A percentile compares a stretch with the other conserved stretches of the same genome.
These are phyloP conservation scores for Nicotiana otophora DNA, from an alignment of 257 asterid genomes.

Conservation along the genomic window DNA sequence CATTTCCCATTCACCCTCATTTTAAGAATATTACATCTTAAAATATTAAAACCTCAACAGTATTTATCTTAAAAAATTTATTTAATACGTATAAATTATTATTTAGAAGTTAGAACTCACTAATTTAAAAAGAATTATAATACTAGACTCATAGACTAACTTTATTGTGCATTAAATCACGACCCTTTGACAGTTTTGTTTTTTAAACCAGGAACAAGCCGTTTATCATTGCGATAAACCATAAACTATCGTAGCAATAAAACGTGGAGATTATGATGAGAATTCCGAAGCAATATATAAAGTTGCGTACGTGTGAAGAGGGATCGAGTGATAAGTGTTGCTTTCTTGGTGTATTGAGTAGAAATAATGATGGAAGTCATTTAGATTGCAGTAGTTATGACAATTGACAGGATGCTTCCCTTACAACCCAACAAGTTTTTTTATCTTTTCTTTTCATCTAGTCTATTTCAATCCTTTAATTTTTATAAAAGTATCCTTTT, in stretches of 20 bases:
- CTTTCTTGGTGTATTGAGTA: not conserved
- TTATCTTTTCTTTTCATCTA: not conserved
- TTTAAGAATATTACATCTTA: no score
- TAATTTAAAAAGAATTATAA: no score
- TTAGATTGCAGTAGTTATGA: not conserved
- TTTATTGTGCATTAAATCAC: no score
- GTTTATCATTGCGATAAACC: not conserved
- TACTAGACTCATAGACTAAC: fast-evolving
- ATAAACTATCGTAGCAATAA: not conserved
- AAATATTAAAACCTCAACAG: no score
- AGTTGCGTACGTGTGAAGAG: conserved; percentile 13
- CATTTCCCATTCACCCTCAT: no score
- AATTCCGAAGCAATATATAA: not conserved
- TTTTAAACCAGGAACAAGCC: not conserved
- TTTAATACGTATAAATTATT: no score
- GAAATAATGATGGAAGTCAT: not conserved
- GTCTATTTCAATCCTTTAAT: not conserved
- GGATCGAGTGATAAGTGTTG: not conserved
- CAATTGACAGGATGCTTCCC: not conserved
- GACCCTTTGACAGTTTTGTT: no score
- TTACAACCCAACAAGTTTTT: not conserved
- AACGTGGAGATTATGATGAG: not conserved
- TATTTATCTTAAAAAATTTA: no score
- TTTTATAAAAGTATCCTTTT: no score
- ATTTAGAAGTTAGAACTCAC: fast-evolving